Conservation (phyloP, 495 filamentous ascomycete species). For the Pseudomonodictys pantanalensis region DNA sequence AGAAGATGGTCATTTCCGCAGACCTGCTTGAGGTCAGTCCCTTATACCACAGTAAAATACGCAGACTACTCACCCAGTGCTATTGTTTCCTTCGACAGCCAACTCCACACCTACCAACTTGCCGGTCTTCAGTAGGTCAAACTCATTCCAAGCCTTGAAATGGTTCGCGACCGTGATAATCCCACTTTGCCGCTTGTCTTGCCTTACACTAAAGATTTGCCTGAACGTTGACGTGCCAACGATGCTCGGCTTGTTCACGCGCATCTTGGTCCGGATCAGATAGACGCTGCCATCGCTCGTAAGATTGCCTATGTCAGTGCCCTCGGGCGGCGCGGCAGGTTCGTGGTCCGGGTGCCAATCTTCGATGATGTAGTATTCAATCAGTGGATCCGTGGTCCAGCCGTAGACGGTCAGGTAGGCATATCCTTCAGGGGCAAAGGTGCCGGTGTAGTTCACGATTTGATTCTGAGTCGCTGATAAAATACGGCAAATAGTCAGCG, state of each 20-base stretch:
- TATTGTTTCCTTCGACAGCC: slow-evolving; percentile 56
- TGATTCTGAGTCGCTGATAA: too few species aligned
- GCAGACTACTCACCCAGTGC: too few species aligned
- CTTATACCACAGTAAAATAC: too few species aligned
- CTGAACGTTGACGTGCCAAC: slow-evolving; percentile 57
- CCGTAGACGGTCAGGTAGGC: slow-evolving; percentile 61
- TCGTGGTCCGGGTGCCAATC: slow-evolving; percentile 55
- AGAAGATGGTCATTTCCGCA: too few species aligned
- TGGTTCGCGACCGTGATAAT: slow-evolving; percentile 47
- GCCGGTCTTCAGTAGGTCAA: slow-evolving; percentile 39
- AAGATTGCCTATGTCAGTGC: slow-evolving; percentile 37
- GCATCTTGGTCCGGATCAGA: slow-evolving; percentile 26
- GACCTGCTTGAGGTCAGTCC: too few species aligned
- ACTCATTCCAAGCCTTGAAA: slow-evolving; percentile 40
- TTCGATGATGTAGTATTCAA: slow-evolving; percentile 65
- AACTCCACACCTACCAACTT: slow-evolving; percentile 43
- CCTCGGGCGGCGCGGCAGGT: slow-evolving; percentile 31
- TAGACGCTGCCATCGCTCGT: slow-evolving; percentile 33
- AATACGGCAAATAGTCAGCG: too few species aligned
- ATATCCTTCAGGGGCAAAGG: slow-evolving; percentile 55
- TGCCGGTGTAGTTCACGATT: slow-evolving; percentile 55
- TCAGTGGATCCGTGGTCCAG: slow-evolving; percentile 59
- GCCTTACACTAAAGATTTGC: slow-evolving; percentile 60
- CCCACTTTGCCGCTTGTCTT: slow-evolving; percentile 51
- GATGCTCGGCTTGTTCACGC: slow-evolving; percentile 49